Percentiles rank a stretch among this genome's conserved stretches.
Evolutionary conservation across 345 rosid genomes (phyloP).

Genomic region (Hevea brasiliensis): DNA sequence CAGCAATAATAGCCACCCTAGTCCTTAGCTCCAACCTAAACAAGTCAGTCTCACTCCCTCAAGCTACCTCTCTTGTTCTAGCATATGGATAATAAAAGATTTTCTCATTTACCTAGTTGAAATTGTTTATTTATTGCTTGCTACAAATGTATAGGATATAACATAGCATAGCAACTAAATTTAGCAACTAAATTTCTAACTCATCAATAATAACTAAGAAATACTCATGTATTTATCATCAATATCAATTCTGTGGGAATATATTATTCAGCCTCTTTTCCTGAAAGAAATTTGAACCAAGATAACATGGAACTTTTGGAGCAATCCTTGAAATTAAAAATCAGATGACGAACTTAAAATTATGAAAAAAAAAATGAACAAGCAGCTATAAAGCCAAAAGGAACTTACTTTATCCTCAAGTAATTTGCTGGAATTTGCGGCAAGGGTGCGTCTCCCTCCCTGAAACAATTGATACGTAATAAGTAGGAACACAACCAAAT

Average conservation of each 20-base stretch:
- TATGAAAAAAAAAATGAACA: not conserved
- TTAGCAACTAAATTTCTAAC: no score
- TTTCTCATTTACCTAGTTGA: not conserved
- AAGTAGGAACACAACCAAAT: constrained; percentile 3
- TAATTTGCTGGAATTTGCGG: constrained; percentile 32
- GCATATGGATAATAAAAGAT: not conserved
- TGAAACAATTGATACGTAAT: constrained; percentile 6
- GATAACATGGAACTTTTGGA: not conserved
- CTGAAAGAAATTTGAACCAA: not conserved
- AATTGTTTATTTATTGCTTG: not conserved
- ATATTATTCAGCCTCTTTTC: not conserved
- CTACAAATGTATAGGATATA: not conserved
- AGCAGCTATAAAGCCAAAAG: constrained; percentile 5
- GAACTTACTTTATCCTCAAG: constrained; percentile 32
- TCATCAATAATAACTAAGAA: not conserved
- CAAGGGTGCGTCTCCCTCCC: constrained; percentile 35
- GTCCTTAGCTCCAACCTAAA: no score
- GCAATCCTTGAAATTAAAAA: constrained; percentile 1
- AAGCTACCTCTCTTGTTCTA: not conserved
- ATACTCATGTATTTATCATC: no score
- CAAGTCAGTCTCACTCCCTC: not conserved
- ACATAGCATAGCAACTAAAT: not conserved
- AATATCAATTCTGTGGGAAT: not conserved
- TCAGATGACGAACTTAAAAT: not conserved
- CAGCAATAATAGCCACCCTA: no score